Evolutionary conservation across 345 rosid species (phyloP).

Genomic region (Syzygium aqueum): DNA sequence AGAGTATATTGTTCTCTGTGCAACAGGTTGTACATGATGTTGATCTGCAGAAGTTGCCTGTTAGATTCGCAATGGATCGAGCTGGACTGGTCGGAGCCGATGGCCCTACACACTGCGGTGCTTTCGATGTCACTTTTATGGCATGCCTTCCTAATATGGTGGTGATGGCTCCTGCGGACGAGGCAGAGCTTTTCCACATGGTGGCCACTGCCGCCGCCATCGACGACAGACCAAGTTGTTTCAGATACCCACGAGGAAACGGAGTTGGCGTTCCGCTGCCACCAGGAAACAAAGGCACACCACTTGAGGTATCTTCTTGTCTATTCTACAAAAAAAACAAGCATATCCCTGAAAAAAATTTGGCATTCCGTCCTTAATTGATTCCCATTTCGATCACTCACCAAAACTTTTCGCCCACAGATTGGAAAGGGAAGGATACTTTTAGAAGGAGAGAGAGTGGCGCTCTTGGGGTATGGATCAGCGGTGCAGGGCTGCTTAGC

Average conservation of each 20-base stretch:
- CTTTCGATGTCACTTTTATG: constrained; percentile 93
- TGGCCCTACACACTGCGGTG: constrained; percentile 97
- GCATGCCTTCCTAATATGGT: constrained; percentile 99
- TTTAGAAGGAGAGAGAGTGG: constrained; percentile 86
- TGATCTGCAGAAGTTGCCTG: constrained; percentile 89
- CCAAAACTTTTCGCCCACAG: constrained; percentile 18
- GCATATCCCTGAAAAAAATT: background rate
- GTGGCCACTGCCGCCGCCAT: constrained; percentile 95
- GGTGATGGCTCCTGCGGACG: constrained; percentile 98
- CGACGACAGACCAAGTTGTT: constrained; percentile 91
- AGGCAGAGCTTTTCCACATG: constrained; percentile 95
- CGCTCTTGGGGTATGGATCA: constrained; percentile 76
- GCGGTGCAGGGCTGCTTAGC: constrained; percentile 88
- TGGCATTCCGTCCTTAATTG: background rate
- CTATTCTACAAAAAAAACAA: background rate
- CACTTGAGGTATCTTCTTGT: constrained; percentile 51
- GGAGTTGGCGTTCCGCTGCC: constrained; percentile 76
- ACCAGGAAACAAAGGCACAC: constrained; percentile 74
- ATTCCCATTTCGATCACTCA: background rate
- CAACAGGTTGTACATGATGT: constrained; percentile 92
- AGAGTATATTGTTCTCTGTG: background rate
- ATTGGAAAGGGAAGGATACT: constrained; percentile 78
- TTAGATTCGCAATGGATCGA: constrained; percentile 97
- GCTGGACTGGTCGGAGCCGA: constrained; percentile 98
- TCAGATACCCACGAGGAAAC: constrained; percentile 94